Conservation (phyloP, 441 rosid genomes). For the Gossypium gossypioides region DNA sequence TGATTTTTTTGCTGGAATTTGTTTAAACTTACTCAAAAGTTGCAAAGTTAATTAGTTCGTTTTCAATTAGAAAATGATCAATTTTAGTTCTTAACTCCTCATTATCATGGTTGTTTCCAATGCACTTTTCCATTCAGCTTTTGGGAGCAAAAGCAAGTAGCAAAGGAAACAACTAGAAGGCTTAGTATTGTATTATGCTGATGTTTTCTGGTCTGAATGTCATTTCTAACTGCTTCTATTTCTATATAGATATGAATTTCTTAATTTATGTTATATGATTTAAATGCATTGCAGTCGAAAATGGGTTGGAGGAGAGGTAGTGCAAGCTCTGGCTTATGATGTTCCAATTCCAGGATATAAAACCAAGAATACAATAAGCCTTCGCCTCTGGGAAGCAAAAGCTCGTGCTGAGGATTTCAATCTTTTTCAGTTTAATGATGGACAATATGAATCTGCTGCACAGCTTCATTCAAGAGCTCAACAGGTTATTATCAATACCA, state of each 20-base stretch:
- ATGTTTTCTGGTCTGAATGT: background rate
- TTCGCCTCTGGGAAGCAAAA: constrained; percentile 98
- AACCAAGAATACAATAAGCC: constrained; percentile 92
- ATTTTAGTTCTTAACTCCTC: background rate
- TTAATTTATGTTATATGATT: constrained; percentile 17
- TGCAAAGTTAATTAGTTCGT: background rate
- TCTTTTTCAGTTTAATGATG: constrained; percentile 87
- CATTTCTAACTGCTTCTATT: background rate
- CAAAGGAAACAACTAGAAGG: background rate
- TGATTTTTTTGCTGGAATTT: background rate
- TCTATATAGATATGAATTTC: background rate
- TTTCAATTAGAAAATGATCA: background rate
- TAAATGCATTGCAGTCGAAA: constrained; percentile 52
- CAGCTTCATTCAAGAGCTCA: constrained; percentile 79
- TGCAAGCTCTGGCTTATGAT: constrained; percentile 95
- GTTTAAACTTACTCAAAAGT: background rate
- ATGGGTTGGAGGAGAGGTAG: constrained; percentile 83
- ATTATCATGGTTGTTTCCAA: background rate
- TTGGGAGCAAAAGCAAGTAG: background rate
- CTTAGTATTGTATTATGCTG: background rate
- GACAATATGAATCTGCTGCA: constrained; percentile 88
- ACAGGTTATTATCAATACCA: constrained; percentile 43
- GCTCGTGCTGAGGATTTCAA: constrained; percentile 66
- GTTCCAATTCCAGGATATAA: constrained; percentile 95
- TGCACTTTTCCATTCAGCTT: background rate